Percentiles rank a stretch among this genome's conserved stretches.
Conservation (phyloP, 2,329 filamentous ascomycete species). For the Helicocarpus griseus region DNA sequence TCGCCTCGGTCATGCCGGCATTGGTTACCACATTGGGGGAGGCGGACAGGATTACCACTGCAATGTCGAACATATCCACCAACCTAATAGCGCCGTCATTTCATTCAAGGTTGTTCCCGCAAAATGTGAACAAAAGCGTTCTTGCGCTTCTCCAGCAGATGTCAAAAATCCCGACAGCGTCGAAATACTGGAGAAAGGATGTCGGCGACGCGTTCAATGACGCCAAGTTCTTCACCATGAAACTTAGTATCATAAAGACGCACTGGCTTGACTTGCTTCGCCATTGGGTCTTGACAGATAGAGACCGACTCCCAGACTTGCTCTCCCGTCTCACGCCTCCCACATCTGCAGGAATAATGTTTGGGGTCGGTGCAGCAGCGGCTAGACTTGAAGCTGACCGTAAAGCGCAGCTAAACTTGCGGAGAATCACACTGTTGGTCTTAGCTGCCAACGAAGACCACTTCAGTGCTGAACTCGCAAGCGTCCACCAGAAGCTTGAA, state of each 20-base stretch:
- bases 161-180: constrained; percentile 64
- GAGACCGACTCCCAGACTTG: constrained; percentile 76
- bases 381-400: constrained; percentile 91
- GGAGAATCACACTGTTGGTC: constrained; percentile 69
- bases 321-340: constrained; percentile 70
- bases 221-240: constrained; percentile 67
- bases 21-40: constrained; percentile 77
- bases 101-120: constrained; percentile 76
- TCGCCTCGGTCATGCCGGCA: constrained; percentile 69
- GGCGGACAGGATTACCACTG: constrained; percentile 68
- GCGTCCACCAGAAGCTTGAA: constrained; percentile 71
- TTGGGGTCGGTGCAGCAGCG: constrained; percentile 92
- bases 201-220: constrained; percentile 89
- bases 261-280: constrained; percentile 77
- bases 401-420: constrained; percentile 80
- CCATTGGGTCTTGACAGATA: constrained; percentile 78
- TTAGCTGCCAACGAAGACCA: constrained; percentile 68
- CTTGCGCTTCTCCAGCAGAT: constrained; percentile 68
- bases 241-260: constrained; percentile 53
- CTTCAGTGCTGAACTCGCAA: constrained; percentile 65
- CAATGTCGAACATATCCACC: constrained; percentile 69
- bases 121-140: constrained; percentile 64
- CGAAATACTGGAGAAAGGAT: constrained; percentile 90
- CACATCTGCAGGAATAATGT: constrained; percentile 90
- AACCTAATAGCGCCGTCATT: constrained; percentile 75